phyloP scores from a whole-genome alignment of 352 stramenopile species.

The Phytophthora capsici region DNA sequence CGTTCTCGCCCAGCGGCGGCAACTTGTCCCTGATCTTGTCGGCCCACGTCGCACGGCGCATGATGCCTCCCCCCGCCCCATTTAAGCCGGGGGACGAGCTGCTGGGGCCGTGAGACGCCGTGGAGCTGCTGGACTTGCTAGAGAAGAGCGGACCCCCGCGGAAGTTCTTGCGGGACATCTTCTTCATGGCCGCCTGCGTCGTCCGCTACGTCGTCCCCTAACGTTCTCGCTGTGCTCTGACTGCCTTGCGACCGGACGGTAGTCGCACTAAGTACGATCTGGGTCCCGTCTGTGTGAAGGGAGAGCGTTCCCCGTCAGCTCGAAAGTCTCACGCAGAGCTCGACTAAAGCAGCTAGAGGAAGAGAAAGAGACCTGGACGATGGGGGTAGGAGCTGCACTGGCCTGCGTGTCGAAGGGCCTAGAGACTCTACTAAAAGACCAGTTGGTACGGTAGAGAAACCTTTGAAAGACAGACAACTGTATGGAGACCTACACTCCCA shows the following conservation, averaged over 20 bases:
- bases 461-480: neutral
- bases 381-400: neutral
- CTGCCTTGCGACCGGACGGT: neutral
- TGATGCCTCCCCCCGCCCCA: slow-evolving; percentile 11
- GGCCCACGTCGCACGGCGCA: slow-evolving; percentile 65
- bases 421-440: neutral
- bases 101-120: slow-evolving; percentile 17
- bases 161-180: slow-evolving; percentile 78
- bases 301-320: slow-evolving; percentile 5
- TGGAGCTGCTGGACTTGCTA: slow-evolving; percentile 33
- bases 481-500: too few relatives aligned
- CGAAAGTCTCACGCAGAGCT: slow-evolving; percentile 4
- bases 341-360: neutral
- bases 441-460: neutral
- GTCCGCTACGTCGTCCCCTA: slow-evolving; percentile 4
- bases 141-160: slow-evolving; percentile 50
- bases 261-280: slow-evolving; percentile 21
- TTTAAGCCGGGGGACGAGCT: slow-evolving; percentile 20
- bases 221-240: slow-evolving; percentile 19
- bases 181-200: slow-evolving; percentile 61
- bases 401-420: too few relatives aligned
- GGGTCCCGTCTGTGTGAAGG: slow-evolving; percentile 15
- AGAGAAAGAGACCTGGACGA: neutral
- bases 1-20: slow-evolving; percentile 71
- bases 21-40: slow-evolving; percentile 86